Conservation (phyloP, 2,329 filamentous ascomycete genomes). For the Sporothrix luriei region DNA sequence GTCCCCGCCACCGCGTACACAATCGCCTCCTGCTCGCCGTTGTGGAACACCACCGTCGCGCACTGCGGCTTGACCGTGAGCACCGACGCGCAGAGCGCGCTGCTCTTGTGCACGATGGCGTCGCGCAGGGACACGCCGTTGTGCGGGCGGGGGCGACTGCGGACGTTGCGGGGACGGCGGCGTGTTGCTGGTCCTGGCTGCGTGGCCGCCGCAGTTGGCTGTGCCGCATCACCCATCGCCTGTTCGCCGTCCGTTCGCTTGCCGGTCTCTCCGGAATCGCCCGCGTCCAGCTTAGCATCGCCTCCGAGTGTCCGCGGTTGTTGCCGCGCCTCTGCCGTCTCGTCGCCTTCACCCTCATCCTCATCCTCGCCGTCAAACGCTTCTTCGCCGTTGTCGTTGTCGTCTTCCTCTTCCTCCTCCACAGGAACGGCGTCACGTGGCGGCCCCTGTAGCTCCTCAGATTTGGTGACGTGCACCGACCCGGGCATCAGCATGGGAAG, state of each 20-base stretch:
- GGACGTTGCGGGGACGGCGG: neutral
- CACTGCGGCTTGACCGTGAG: conserved; percentile 66
- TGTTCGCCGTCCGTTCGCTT: neutral
- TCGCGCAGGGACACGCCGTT: conserved; percentile 40
- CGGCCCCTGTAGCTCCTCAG: conserved; percentile 41
- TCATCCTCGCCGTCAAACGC: neutral
- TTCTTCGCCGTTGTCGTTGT: conserved; percentile 45
- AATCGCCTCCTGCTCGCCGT: conserved; percentile 71
- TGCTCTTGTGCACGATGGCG: conserved; percentile 66
- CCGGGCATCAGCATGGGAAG: conserved; percentile 62
- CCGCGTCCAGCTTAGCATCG: neutral
- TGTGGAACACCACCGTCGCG: conserved; percentile 66
- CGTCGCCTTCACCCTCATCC: neutral
- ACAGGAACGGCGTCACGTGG: conserved; percentile 6
- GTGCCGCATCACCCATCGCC: neutral
- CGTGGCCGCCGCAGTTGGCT: neutral
- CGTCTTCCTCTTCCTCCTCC: conserved; percentile 34
- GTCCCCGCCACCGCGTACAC: conserved; percentile 66
- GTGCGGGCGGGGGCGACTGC: neutral
- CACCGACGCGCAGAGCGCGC: conserved; percentile 69
- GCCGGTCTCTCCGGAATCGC: too few species aligned
- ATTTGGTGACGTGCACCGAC: conserved; percentile 59
- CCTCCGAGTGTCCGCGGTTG: neutral
- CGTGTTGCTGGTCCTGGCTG: neutral
- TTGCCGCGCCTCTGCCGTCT: neutral